Base-by-base conservation (phyloP, 1,284 basidiomycete genomes). In the Papiliotrema laurentii region DNA sequence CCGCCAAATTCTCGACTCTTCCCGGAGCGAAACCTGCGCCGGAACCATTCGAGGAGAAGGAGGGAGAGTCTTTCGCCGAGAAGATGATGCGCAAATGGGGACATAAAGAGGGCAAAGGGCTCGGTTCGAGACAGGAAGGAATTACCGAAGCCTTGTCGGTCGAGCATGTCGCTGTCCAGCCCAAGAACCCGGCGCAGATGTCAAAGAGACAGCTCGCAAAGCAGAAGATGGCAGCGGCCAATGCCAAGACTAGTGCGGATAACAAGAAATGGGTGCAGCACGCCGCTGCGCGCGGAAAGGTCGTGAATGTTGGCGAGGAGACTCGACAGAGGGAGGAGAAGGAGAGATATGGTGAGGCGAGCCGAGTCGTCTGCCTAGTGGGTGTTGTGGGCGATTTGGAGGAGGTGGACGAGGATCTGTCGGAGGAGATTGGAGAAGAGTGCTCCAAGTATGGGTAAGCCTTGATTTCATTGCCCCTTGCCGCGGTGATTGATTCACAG, bases 31-130 rank as follows among this genome's bases (percentile, higher is more conserved):
- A 54, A 19, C 44, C 50, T 18, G 27, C 53, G 13, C 33, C 56
- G 26, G 46, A 34, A 19, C 33, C 46, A 30, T 42, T 42, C 40
- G 40, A 42, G 27, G 40, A 27, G 40, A 42, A n/a, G 5, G 40
- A 42, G 18, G 40, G 40, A 18, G 40, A 42, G 18, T 42, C 40
- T 7, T 72, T 70, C 43, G 71, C 71, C 6, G 69, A 72, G 49
- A 63, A 66, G 44, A 69, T 73, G 66, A 68, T 74, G 66, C 63
- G 65, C 24, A 93, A 90, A 74, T 94, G 87, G 87, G 92, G 92
- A 0, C 90, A 96, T 72, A 87, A 87, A 64, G 86, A 91, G 64
- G 92, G 92, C 1, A 84, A 91, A 72, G 92, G 89, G 11, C 79
- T 96, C 2, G 92, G 91, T 41, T 84, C 80, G 0, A 83, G 86